Conservation (phyloP, 169 alveolate species). For the Toxoplasma gondii region DNA sequence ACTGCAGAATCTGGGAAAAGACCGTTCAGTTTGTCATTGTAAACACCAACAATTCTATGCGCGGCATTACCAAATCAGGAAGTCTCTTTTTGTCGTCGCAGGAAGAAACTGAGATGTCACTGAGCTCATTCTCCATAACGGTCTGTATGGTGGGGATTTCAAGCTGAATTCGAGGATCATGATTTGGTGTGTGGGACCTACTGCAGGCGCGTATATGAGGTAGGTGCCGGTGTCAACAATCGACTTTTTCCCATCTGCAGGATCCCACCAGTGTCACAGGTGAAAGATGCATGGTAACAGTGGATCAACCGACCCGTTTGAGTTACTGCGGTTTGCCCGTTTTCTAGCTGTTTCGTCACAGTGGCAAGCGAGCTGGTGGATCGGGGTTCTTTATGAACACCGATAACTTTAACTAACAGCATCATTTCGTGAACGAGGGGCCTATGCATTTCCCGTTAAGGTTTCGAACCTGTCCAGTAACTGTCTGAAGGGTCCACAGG, state of each 20-base stretch:
- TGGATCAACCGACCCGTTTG: background rate
- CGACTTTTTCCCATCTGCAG: conserved; percentile 26
- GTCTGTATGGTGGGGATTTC: conserved; percentile 22
- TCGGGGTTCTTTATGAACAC: conserved; percentile 8
- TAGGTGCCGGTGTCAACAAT: conserved; percentile 70
- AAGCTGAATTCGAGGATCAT: background rate
- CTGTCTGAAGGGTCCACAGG: conserved; percentile 70
- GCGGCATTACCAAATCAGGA: conserved; percentile 52
- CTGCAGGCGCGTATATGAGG: conserved; percentile 70
- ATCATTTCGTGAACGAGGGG: background rate
- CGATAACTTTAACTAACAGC: background rate
- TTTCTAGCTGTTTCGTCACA: background rate
- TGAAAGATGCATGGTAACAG: background rate
- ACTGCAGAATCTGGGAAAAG: background rate
- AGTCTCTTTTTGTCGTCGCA: conserved; percentile 61
- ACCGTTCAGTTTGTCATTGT: background rate
- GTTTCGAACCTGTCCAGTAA: conserved; percentile 68
- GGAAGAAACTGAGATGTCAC: conserved; percentile 43
- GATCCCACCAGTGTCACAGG: background rate
- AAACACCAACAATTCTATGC: background rate
- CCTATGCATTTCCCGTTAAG: too few relatives aligned
- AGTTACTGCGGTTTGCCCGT: background rate
- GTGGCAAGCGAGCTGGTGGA: background rate
- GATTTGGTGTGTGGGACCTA: background rate
- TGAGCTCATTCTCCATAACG: conserved; percentile 53